Evolutionary conservation across 1,139 yeast species (phyloP).

Genomic region (Diutina sp.): DNA sequence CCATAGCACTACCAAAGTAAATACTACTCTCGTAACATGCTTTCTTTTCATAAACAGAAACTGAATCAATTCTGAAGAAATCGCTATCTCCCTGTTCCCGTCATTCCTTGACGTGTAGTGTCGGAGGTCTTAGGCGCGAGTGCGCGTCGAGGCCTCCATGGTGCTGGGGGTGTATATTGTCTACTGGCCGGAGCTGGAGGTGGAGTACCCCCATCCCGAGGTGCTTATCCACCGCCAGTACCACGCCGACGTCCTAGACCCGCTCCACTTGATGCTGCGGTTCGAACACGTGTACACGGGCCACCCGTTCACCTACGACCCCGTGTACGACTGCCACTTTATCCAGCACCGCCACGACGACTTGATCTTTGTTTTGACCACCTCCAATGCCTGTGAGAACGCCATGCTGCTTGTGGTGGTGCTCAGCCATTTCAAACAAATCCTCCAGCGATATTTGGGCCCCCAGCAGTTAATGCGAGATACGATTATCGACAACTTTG

Average conservation of each 20-base stretch:
- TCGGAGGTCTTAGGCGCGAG: neutral
- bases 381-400: constrained; percentile 15
- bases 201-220: constrained; percentile 20
- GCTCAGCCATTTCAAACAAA: constrained; percentile 19
- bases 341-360: constrained; percentile 16
- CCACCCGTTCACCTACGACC: constrained; percentile 17
- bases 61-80: too few species aligned
- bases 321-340: constrained; percentile 21
- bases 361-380: constrained; percentile 19
- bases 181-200: constrained; percentile 19
- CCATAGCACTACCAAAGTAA: too few species aligned
- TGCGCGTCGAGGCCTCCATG: constrained; percentile 11
- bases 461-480: constrained; percentile 12
- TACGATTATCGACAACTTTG: constrained; percentile 24
- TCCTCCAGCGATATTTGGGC: constrained; percentile 18
- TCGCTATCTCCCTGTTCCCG: too few species aligned
- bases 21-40: too few species aligned
- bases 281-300: constrained; percentile 17
- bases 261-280: constrained; percentile 12
- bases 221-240: constrained; percentile 24
- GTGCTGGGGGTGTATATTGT: constrained; percentile 27
- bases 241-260: constrained; percentile 19
- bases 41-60: too few species aligned
- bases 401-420: constrained; percentile 31
- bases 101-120: too few species aligned